Evolutionary conservation across 192 early-diverging fungal genomes (phyloP), one percentile per base, ranked within the genome.

Genomic region (Chytriomyces hyalinus): DNA sequence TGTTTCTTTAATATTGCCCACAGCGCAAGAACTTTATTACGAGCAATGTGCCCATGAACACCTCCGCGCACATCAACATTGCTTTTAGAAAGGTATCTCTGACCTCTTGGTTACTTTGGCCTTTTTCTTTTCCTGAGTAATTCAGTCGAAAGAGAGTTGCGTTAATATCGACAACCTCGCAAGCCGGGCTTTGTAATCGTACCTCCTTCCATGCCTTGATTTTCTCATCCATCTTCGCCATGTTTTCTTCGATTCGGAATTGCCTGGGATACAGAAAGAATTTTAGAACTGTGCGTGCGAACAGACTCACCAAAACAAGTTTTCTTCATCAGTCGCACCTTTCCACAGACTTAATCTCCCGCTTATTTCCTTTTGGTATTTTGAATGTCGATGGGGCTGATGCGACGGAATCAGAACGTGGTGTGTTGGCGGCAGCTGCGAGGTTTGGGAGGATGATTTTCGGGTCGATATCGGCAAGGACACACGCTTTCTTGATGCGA

Each of bases 201-300:
- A 84, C 84, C 77, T 80, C 78, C 62, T 78, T 82, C 80, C 81
- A 83, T 15, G 61, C 61, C 3, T 68, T 76, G 53, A 86, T 84
- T 24, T 69, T 66, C 26, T 83, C 79, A 26, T 53, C 75, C 85
- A 86, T 86, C 20, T 73, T 65, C 17, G 78, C 73, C 85, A 86
- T 84, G 78, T 82, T 86, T 57, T 83, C 81, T 59, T 17, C 71
- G 50, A 86, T 82, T 64, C 82, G 81, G 51, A 82, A 70, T 67
- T 84, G 68, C 59, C 80, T 82, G 51, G 36, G 36, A 36, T 36
- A 36, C 20, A 80, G 53, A 49, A 48, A 15, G 22, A 48, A 17
- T 45, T 44, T 11, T 20, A n/a, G 44, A 77, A 36, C 47, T 49
- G 9, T 1, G 28, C 49, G 2, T 76, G 5, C 70, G 11, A 76